Percentiles rank a stretch among this genome's conserved stretches.
These are phyloP conservation scores for Solanum neorickii DNA, from an alignment of 257 asterid genomes.

Conservation along the genomic window DNA sequence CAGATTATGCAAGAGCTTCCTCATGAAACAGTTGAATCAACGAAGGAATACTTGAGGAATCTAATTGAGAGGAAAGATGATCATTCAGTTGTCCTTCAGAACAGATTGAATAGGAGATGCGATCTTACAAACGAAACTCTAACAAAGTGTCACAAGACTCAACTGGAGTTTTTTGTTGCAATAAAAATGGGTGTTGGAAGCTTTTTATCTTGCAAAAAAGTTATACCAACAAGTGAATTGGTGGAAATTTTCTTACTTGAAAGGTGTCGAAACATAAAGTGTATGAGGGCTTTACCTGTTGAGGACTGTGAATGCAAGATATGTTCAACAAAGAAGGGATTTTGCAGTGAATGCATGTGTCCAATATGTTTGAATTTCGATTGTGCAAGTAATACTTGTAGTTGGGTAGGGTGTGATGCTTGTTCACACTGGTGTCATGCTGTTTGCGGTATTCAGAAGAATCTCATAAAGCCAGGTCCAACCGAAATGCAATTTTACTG, in stretches of 20 bases:
- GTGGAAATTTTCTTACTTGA: conserved; percentile 69
- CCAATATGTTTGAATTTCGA: conserved; percentile 83
- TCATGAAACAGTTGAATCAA: conserved; percentile 60
- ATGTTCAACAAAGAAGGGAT: conserved; percentile 77
- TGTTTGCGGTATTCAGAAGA: conserved; percentile 59
- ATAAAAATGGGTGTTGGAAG: conserved; percentile 59
- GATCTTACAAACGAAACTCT: conserved; percentile 67
- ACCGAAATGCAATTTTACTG: conserved; percentile 90
- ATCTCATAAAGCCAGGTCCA: conserved; percentile 70
- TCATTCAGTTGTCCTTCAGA: conserved; percentile 35
- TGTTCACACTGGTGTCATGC: conserved; percentile 98
- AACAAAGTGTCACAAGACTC: conserved; percentile 61
- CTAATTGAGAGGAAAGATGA: conserved; percentile 55
- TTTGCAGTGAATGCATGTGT: conserved; percentile 96
- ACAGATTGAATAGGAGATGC: conserved; percentile 62
- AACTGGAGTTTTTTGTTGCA: conserved; percentile 66
- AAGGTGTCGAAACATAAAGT: conserved; percentile 70
- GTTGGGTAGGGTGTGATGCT: conserved; percentile 99
- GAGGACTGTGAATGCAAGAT: conserved; percentile 90
- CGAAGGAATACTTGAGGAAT: conserved; percentile 24
- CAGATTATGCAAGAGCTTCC: conserved; percentile 73
- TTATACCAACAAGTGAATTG: conserved; percentile 38
- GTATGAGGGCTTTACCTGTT: conserved; percentile 68
- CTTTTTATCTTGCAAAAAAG: conserved; percentile 34
- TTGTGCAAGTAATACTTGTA: conserved; percentile 76